Conservation (phyloP, 2,329 filamentous ascomycete genomes). For the Aspergillus costaricaensis region DNA sequence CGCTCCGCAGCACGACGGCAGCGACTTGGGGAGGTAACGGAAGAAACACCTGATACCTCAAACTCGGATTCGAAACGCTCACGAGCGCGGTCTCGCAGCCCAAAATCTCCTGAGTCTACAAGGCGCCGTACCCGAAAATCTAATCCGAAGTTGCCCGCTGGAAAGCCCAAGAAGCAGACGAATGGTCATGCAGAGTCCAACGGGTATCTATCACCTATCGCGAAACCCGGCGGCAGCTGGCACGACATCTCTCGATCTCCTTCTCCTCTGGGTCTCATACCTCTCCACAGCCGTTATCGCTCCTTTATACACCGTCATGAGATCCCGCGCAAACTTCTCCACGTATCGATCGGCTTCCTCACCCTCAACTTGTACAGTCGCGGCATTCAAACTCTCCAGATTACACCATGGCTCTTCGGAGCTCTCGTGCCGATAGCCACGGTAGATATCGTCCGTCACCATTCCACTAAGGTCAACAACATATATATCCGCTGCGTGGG, state of each 20-base stretch:
- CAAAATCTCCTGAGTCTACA: constrained; percentile 40
- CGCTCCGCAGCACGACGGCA: constrained; percentile 67
- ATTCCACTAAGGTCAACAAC: constrained; percentile 77
- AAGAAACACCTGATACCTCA: constrained; percentile 52
- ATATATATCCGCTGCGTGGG: constrained; percentile 83
- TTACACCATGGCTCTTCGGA: constrained; percentile 81
- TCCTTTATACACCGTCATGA: constrained; percentile 95
- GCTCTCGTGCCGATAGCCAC: constrained; percentile 81
- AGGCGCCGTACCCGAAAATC: constrained; percentile 51
- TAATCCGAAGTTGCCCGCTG: constrained; percentile 43
- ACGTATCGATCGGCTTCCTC: constrained; percentile 95
- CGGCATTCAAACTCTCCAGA: constrained; percentile 73
- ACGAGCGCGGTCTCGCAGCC: constrained; percentile 62
- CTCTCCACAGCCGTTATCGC: constrained; percentile 89
- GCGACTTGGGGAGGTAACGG: constrained; percentile 52
- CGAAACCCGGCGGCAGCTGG: constrained; percentile 68
- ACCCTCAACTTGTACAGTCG: constrained; percentile 81
- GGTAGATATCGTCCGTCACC: constrained; percentile 80
- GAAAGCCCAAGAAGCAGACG: constrained; percentile 40
- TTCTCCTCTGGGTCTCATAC: constrained; percentile 89
- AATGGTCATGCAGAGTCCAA: constrained; percentile 43
- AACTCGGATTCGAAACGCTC: constrained; percentile 58
- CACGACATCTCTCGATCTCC: constrained; percentile 87
- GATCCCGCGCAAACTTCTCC: constrained; percentile 87
- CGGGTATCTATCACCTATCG: constrained; percentile 35